Percentiles rank a stretch among this genome's conserved stretches.
Evolutionary conservation across 495 filamentous ascomycete genomes (phyloP).

Genomic region (Tuber brumale): DNA sequence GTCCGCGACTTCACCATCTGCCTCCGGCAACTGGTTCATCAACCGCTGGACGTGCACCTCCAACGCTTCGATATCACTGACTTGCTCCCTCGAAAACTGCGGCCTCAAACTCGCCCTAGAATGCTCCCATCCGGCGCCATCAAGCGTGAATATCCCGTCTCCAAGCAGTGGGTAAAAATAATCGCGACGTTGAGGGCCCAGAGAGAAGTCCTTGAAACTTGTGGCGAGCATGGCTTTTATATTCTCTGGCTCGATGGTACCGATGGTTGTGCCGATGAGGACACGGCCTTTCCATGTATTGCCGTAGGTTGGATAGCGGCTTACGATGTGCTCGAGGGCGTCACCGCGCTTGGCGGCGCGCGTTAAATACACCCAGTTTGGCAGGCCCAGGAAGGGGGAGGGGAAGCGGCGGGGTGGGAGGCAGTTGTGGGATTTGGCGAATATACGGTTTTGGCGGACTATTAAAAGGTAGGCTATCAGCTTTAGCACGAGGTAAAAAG

Average conservation of each 20-base stretch:
- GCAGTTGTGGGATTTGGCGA: constrained; percentile 45
- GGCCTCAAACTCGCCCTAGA: constrained; percentile 59
- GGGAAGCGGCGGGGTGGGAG: constrained; percentile 34
- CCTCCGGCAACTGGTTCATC: constrained; percentile 45
- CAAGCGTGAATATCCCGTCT: constrained; percentile 62
- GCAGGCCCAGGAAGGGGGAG: constrained; percentile 43
- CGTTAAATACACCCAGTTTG: constrained; percentile 38
- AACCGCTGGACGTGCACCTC: constrained; percentile 56
- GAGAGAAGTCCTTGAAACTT: constrained; percentile 55
- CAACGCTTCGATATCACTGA: constrained; percentile 55
- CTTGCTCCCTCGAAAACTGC: constrained; percentile 56
- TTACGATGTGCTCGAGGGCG: constrained; percentile 44
- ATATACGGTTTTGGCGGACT: constrained; percentile 39
- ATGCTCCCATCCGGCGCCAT: constrained; percentile 61
- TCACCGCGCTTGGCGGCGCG: constrained; percentile 42
- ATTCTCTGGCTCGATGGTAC: constrained; percentile 67
- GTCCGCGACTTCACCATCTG: constrained; percentile 52
- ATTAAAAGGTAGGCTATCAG: constrained; percentile 39
- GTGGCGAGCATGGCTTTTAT: constrained; percentile 60
- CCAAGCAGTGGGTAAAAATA: constrained; percentile 56
- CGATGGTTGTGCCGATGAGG: constrained; percentile 28
- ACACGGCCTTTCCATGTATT: constrained; percentile 43
- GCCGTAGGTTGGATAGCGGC: constrained; percentile 35
- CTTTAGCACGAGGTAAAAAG: constrained; percentile 14
- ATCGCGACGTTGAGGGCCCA: constrained; percentile 49